Base-by-base conservation (phyloP, 345 rosid species). In the Brassica cretica region DNA sequence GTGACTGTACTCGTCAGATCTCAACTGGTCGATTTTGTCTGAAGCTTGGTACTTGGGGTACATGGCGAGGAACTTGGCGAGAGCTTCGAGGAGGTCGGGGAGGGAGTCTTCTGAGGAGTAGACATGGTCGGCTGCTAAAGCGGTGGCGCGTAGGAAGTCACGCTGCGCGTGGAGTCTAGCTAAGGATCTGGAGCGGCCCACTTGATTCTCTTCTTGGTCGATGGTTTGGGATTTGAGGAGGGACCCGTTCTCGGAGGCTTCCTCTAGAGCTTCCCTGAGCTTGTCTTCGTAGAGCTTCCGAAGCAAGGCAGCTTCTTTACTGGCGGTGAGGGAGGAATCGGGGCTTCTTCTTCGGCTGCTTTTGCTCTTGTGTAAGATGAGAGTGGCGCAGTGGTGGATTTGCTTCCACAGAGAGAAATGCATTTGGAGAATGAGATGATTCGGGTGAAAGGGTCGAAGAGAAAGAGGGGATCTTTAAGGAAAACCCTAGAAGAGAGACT, bases 371-470 rank as follows among this genome's bases (percentile, higher is more conserved):
- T 93, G 92, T 70, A 95, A 80, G 82, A 95, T 82, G 6, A 93
- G 91, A 82, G 99, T 88, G 84, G 99, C 97, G 81, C 99, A 93
- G 86, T 91, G 94, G 72, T 97, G 89, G 77, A 95, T 88, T 65
- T 97, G 98, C 82, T 95, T 95, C 99, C 98, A 95, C 85, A 92
- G 82, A 75, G 95, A 90, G 83, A 92, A 88, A 91, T 91, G 98
- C 99, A 95, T 95, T 69, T 0, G 59, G 58, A 8, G 25, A 39
- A 3, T 12, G 21, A 0, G 58, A 14, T 24, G 63, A 58, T 75
- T 24, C 6, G 5, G n/a, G 15, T 9, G 4, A 67, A 66, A 56
- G 49, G 56, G 84, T 79, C 32, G 33, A 19, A 21, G 8, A 1
- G n/a, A 35, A 25, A 39, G 16, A 1, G 25, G 10, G 29, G 29